Conservation (phyloP, 2,329 filamentous ascomycete genomes). For the Fusarium sp. region DNA sequence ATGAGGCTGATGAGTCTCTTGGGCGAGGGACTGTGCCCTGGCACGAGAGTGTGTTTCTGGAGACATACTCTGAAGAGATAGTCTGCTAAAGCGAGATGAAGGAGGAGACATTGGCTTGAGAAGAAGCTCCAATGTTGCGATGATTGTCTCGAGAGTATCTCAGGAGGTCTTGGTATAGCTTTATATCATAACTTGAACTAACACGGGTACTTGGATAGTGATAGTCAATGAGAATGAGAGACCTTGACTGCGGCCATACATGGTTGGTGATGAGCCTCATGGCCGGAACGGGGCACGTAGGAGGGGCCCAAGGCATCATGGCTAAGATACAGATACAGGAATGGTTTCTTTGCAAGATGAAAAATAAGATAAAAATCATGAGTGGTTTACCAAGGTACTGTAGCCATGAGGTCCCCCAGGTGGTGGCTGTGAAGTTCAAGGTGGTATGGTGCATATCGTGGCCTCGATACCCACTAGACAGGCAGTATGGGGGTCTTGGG, state of each 20-base stretch:
- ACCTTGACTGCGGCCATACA: slow-evolving; percentile 35
- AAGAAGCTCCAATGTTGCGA: not conserved
- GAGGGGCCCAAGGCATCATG: slow-evolving; percentile 35
- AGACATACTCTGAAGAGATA: slow-evolving; percentile 48
- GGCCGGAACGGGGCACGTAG: slow-evolving; percentile 24
- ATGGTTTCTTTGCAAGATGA: not conserved
- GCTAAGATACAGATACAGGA: not conserved
- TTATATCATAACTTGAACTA: slow-evolving; percentile 34
- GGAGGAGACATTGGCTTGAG: slow-evolving; percentile 44
- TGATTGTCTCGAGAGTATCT: not conserved
- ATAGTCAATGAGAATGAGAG: not conserved
- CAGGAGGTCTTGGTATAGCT: slow-evolving; percentile 19
- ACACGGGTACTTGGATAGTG: not conserved
- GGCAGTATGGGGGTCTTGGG: slow-evolving; percentile 1
- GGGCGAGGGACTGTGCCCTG: slow-evolving; percentile 19
- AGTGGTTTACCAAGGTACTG: not conserved
- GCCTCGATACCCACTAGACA: slow-evolving; percentile 10
- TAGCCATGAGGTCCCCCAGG: slow-evolving; percentile 9
- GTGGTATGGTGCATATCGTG: slow-evolving; percentile 14
- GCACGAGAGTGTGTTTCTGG: slow-evolving; percentile 36
- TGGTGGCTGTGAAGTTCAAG: slow-evolving; percentile 37
- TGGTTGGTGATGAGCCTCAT: slow-evolving; percentile 38
- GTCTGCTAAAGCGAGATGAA: slow-evolving; percentile 43
- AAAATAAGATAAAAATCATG: not conserved
- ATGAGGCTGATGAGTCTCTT: slow-evolving; percentile 8